Evolutionary conservation across 805 yeast genomes (phyloP).

Genomic region (Hagleromyces aurorensis): DNA sequence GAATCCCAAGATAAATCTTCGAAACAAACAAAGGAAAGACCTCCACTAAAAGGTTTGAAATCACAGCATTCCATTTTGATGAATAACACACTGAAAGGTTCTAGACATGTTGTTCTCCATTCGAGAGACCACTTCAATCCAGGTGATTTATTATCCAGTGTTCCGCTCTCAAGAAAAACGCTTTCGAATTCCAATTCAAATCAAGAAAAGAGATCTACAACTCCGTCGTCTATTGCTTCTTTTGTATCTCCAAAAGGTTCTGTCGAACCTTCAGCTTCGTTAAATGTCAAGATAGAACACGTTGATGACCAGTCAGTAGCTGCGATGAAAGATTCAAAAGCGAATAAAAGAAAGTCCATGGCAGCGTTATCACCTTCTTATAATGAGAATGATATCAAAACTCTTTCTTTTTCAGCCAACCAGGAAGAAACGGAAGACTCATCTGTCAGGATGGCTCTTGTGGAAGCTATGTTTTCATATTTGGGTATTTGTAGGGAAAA

Average conservation of each 20-base stretch:
- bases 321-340: constrained; percentile 1
- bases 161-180: constrained; percentile 49
- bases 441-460: constrained; percentile 52
- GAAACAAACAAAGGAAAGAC: constrained; percentile 5
- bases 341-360: neutral
- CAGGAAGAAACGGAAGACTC: constrained; percentile 70
- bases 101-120: constrained; percentile 45
- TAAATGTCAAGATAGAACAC: too few relatives aligned
- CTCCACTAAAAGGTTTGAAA: constrained; percentile 5
- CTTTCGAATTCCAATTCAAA: constrained; percentile 2
- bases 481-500: constrained; percentile 52
- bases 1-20: constrained; percentile 2
- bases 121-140: constrained; percentile 61
- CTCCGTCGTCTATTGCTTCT: constrained; percentile 6
- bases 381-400: constrained; percentile 24
- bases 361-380: too few relatives aligned
- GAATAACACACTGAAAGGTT: constrained; percentile 15
- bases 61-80: constrained; percentile 4
- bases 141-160: constrained; percentile 78
- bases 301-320: too few relatives aligned
- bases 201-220: constrained; percentile 2
- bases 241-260: constrained; percentile 4
- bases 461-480: constrained; percentile 60
- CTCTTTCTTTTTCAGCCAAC: constrained; percentile 38
- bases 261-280: constrained; percentile 5